These are phyloP conservation scores for Candida stauntonica DNA, from an alignment of 805 yeast genomes.

Conservation along the genomic window DNA sequence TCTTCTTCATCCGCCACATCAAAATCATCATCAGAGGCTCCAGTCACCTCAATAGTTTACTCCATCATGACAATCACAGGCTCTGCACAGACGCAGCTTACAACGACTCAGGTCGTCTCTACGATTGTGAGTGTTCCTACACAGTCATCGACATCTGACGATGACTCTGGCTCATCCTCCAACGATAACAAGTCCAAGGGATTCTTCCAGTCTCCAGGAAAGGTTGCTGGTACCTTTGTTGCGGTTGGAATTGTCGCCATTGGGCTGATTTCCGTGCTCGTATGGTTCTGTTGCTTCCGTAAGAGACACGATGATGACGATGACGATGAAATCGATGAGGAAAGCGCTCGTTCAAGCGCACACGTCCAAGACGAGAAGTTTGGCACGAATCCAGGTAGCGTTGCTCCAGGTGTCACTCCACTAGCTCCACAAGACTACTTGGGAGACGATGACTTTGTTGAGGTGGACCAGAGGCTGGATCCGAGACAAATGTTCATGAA, in stretches of 20 bases:
- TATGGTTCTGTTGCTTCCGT: conserved; percentile 39
- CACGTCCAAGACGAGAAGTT: conserved; percentile 15
- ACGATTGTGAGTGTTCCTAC: conserved; percentile 24
- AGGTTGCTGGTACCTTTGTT: conserved; percentile 76
- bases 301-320: conserved; percentile 12
- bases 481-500: conserved; percentile 49
- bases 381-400: too few relatives aligned
- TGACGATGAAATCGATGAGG: conserved; percentile 14
- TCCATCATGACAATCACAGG: conserved; percentile 35
- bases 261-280: conserved; percentile 39
- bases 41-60: conserved; percentile 31
- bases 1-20: conserved; percentile 24
- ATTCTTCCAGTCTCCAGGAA: conserved; percentile 62
- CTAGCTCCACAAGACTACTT: conserved; percentile 6
- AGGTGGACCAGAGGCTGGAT: conserved; percentile 59
- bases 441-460: conserved; percentile 23
- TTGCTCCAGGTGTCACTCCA: too few relatives aligned
- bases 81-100: conserved; percentile 24
- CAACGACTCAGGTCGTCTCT: conserved; percentile 26
- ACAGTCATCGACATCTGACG: conserved; percentile 12
- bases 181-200: conserved; percentile 25
- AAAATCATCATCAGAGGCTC: conserved; percentile 19
- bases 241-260: conserved; percentile 64
- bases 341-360: conserved; percentile 10
- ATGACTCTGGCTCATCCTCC: conserved; percentile 7